These are phyloP conservation scores for Magnolia changhungtana DNA, from an alignment of 164 flowering plant species.

Conservation along the genomic window DNA sequence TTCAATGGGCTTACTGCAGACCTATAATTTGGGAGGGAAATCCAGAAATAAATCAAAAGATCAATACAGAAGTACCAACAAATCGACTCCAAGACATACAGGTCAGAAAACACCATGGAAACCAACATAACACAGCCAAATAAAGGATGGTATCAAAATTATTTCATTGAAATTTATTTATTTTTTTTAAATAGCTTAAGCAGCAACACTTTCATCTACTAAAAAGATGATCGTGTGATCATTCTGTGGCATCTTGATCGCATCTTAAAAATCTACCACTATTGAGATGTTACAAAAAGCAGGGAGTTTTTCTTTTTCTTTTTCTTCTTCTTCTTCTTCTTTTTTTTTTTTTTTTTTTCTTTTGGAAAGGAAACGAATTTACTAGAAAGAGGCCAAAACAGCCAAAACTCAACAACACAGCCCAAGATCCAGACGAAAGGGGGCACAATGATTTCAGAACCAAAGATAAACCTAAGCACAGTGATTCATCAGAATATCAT, in stretches of 20 bases:
- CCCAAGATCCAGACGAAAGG: too few species aligned
- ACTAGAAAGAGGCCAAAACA: too few species aligned
- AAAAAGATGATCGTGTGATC: neutral
- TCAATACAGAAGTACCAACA: neutral
- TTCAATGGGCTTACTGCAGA: constrained; percentile 90
- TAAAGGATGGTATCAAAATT: neutral
- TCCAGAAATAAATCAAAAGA: neutral
- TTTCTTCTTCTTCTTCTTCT: too few species aligned
- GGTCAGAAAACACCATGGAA: neutral
- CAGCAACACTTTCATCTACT: neutral
- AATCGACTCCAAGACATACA: neutral
- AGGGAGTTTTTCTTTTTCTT: too few species aligned
- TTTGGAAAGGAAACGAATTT: too few species aligned
- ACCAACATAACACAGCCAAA: neutral
- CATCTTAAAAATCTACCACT: neutral
- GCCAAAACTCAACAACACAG: too few species aligned
- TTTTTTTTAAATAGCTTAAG: neutral
- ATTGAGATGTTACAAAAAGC: too few species aligned
- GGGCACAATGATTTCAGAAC: neutral
- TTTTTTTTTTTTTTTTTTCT: too few species aligned
- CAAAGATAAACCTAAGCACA: neutral
- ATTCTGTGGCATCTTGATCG: neutral
- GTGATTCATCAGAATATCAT: neutral
- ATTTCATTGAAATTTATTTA: neutral
- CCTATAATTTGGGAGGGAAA: constrained; percentile 32